phyloP scores from a whole-genome alignment of 73 alveolate species.

The Symbiodinium pilosum region DNA sequence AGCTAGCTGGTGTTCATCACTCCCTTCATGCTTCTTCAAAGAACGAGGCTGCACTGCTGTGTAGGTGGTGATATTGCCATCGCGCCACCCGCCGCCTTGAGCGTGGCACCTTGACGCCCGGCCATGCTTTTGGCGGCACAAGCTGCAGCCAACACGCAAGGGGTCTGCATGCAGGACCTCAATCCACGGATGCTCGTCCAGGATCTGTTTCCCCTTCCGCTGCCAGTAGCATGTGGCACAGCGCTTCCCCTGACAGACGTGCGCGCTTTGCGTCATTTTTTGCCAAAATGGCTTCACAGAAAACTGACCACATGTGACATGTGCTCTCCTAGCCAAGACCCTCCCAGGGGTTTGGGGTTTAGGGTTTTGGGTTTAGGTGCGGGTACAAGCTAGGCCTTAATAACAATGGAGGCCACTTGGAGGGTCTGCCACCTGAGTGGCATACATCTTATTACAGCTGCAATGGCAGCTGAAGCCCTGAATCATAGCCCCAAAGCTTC shows the following conservation, averaged over 20 bases:
- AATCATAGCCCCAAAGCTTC: too few species aligned
- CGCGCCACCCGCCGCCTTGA: background rate
- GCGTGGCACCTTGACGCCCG: background rate
- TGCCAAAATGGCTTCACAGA: background rate
- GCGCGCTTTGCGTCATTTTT: background rate
- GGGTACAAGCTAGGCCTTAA: background rate
- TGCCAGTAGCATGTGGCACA: slow-evolving; percentile 19
- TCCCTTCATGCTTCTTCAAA: background rate
- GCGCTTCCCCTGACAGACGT: background rate
- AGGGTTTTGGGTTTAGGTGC: background rate
- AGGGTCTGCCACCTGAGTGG: background rate
- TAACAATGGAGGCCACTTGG: background rate
- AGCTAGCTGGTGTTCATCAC: background rate
- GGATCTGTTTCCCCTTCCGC: background rate
- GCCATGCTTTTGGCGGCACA: background rate
- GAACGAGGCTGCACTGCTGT: background rate
- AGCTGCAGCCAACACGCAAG: slow-evolving; percentile 25
- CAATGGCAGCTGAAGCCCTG: too few species aligned
- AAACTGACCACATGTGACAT: background rate
- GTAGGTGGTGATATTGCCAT: background rate
- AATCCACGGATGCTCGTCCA: background rate
- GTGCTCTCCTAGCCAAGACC: background rate
- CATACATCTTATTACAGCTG: too few species aligned
- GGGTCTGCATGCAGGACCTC: background rate
- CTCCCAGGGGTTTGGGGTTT: background rate